phyloP scores from a whole-genome alignment of 2,329 filamentous ascomycete genomes.

The Pseudodiploospora longispora region DNA sequence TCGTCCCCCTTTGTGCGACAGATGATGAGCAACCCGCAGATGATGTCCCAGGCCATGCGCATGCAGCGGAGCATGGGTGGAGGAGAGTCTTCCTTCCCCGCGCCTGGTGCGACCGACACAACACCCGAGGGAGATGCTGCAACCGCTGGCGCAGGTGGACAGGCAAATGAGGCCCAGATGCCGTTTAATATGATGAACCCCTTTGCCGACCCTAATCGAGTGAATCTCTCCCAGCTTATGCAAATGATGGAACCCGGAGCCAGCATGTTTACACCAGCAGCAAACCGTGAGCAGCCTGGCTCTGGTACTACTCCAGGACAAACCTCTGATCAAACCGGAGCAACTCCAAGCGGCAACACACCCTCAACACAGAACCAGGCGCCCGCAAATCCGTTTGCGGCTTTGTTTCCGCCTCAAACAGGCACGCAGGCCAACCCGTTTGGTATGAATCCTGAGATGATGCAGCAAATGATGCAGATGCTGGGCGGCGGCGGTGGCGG shows the following conservation, averaged over 20 bases:
- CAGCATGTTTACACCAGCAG: too few relatives aligned
- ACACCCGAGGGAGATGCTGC: slow-evolving; percentile 50
- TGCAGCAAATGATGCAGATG: slow-evolving; percentile 47
- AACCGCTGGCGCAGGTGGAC: slow-evolving; percentile 11
- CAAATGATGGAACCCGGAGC: too few relatives aligned
- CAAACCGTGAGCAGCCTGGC: slow-evolving; percentile 14
- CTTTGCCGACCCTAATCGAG: slow-evolving; percentile 19
- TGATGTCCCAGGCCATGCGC: slow-evolving; percentile 72
- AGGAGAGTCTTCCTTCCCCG: slow-evolving; percentile 62
- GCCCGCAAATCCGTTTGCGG: slow-evolving; percentile 56
- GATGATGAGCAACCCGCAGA: slow-evolving; percentile 87
- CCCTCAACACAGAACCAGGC: slow-evolving; percentile 25
- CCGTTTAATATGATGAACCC: slow-evolving; percentile 33
- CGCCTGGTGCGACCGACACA: slow-evolving; percentile 84
- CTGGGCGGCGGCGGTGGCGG: slow-evolving; percentile 26
- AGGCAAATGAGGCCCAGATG: slow-evolving; percentile 24
- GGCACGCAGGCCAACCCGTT: slow-evolving; percentile 31
- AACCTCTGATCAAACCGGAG: slow-evolving; percentile 14
- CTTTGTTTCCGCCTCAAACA: slow-evolving; percentile 42
- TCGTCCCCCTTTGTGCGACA: slow-evolving; percentile 80
- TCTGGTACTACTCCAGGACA: slow-evolving; percentile 21
- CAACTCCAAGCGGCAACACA: slow-evolving; percentile 11
- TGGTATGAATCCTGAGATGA: slow-evolving; percentile 45
- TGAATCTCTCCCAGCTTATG: too few relatives aligned
- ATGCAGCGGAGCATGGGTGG: slow-evolving; percentile 67